A percentile compares a stretch with the other conserved stretches of the same genome.
phyloP scores from a whole-genome alignment of 1,284 basidiomycete genomes.

The Xerocomus nothofagi region DNA sequence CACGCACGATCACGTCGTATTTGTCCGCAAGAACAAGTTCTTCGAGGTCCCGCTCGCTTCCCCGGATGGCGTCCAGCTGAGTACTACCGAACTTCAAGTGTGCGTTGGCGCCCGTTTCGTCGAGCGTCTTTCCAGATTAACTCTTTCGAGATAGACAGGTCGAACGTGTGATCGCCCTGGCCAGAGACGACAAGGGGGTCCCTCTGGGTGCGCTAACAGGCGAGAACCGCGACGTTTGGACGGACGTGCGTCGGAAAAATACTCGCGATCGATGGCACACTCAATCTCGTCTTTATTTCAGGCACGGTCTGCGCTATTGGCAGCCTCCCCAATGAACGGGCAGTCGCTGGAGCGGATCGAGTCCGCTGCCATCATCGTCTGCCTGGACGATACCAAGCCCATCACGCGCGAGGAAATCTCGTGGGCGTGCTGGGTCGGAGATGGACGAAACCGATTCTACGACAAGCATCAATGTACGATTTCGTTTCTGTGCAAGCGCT shows the following conservation, averaged over 20 bases:
- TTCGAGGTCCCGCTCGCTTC: conserved; percentile 75
- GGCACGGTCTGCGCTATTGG: conserved; percentile 68
- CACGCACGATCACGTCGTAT: conserved; percentile 85
- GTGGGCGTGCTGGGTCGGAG: conserved; percentile 89
- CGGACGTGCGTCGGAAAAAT: conserved; percentile 53
- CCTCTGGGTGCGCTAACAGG: conserved; percentile 84
- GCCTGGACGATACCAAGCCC: conserved; percentile 81
- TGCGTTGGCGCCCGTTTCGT: conserved; percentile 30
- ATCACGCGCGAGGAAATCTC: conserved; percentile 82
- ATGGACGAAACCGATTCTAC: conserved; percentile 92
- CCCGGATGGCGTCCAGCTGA: conserved; percentile 63
- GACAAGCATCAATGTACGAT: conserved; percentile 93
- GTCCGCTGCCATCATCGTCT: conserved; percentile 85
- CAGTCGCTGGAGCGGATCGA: conserved; percentile 79
- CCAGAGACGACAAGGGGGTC: conserved; percentile 56
- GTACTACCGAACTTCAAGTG: conserved; percentile 77
- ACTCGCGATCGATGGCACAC: neutral
- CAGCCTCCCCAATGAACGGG: conserved; percentile 67
- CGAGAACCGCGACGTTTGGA: conserved; percentile 91
- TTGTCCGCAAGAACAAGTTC: conserved; percentile 90
- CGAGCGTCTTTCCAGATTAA: conserved; percentile 4
- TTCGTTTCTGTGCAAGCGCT: neutral
- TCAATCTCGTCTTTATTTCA: conserved; percentile 21
- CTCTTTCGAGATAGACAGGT: conserved; percentile 58
- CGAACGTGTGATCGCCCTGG: conserved; percentile 69